Conservation (phyloP, 352 stramenopile genomes). For the Phytophthora parvispora region DNA sequence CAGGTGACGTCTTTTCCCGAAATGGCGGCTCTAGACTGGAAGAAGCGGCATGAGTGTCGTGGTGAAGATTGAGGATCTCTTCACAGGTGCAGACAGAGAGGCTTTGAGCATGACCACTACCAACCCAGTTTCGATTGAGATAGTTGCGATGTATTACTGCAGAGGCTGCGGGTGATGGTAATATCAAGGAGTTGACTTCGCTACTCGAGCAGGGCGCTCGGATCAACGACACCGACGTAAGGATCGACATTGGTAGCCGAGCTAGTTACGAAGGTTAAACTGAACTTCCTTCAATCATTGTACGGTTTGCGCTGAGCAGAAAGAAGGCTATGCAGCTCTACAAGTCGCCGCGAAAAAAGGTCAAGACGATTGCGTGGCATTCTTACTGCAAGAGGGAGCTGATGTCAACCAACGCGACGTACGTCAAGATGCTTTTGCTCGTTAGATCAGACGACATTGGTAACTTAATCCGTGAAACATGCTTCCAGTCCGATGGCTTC, state of each 20-base stretch:
- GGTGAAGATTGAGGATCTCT: slow-evolving; percentile 70
- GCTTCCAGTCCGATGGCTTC: slow-evolving; percentile 70
- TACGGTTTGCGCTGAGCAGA: slow-evolving; percentile 30
- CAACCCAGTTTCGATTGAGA: background rate
- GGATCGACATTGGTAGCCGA: no score
- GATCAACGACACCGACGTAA: slow-evolving; percentile 71
- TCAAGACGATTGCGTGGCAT: slow-evolving; percentile 58
- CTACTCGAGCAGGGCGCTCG: slow-evolving; percentile 55
- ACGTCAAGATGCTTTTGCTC: background rate
- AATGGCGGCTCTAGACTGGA: slow-evolving; percentile 15
- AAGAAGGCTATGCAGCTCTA: slow-evolving; percentile 69
- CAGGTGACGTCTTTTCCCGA: slow-evolving; percentile 35
- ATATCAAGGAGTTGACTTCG: slow-evolving; percentile 41
- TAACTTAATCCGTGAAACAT: no score
- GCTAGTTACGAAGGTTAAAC: no score
- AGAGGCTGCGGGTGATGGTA: slow-evolving; percentile 58
- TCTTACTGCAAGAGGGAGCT: slow-evolving; percentile 57
- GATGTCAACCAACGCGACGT: slow-evolving; percentile 78
- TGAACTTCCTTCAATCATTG: background rate
- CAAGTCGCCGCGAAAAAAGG: slow-evolving; percentile 70
- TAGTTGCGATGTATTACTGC: background rate
- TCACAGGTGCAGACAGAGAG: slow-evolving; percentile 61
- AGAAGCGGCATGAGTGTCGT: slow-evolving; percentile 42
- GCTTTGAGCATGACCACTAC: background rate
- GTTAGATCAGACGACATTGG: no score